Base-by-base conservation (phyloP, 345 rosid genomes). In the Salix brachista region DNA sequence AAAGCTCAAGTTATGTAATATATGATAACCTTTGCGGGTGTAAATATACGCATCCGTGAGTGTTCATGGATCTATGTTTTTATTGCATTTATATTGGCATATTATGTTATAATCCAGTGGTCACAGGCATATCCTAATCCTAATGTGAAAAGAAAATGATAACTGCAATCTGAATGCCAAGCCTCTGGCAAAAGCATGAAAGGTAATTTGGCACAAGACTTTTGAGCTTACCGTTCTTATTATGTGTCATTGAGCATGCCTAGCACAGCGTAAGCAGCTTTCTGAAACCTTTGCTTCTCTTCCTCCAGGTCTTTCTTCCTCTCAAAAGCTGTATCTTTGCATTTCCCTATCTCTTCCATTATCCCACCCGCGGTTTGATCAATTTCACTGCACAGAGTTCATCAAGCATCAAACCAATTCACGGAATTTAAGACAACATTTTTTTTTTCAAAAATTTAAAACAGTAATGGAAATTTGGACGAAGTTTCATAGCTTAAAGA, bases 201-300 rank as follows among this genome's bases (percentile, higher is more conserved):
- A 46, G 11, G 19, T 56, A 58, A 32, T 32, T 50, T n/a, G 44
- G 11, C 30, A 36, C n/a, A 56, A 62, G n/a, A 28, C 4, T 62
- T 70, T 25, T 44, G 62, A 42, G 26, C 73, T 75, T 76, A 66
- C 69, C 32, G n/a, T 21, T 41, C 65, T 52, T 76, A 77, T 21
- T 69, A 71, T 42, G 69, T 58, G 52, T 71, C 71, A 52, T 66
- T 80, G 56, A 80, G 83, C 85, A 96, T 90, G 73, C 91, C 88
- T 3, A 92, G 78, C 39, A 89, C 88, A 69, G 94, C 77, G 75
- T 83, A 92, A 77, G 92, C 99, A 85, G 94, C 98, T 82, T 90
- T 93, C 87, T 93, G 97, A 84, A 88, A 87, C 67, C 65, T 87
- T 50, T 90, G 89, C 84, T 84, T 93, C 85, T 92, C 91, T 56